Evolutionary conservation across 805 yeast species (phyloP).

Genomic region (Wickerhamomyces bovis): DNA sequence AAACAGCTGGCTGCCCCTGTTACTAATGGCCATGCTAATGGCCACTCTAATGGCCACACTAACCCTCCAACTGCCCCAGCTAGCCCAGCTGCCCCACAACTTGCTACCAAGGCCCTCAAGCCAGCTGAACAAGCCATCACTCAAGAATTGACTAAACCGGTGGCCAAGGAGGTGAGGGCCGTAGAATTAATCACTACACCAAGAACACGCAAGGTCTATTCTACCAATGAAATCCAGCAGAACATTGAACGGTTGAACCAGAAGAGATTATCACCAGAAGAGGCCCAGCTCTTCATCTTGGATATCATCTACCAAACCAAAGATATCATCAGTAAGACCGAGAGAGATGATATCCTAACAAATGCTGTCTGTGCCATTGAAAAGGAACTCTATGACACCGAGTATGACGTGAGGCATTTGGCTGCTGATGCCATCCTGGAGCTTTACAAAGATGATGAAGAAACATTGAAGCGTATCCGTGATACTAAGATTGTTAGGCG

Average conservation of each 20-base stretch:
- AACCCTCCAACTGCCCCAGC: no score
- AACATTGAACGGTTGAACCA: background rate
- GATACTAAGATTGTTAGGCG: background rate
- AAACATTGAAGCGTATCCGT: background rate
- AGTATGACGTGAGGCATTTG: background rate
- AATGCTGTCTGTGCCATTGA: background rate
- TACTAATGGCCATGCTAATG: no score
- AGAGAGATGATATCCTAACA: background rate
- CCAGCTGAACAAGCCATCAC: background rate
- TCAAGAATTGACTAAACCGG: background rate
- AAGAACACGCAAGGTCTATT: background rate
- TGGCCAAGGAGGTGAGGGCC: background rate
- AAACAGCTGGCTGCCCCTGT: background rate
- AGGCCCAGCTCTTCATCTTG: background rate
- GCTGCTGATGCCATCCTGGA: background rate
- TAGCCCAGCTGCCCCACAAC: no score
- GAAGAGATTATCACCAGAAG: background rate
- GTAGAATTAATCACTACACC: background rate
- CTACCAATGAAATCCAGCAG: background rate
- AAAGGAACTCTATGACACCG: background rate
- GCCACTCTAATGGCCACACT: no score
- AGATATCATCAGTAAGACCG: background rate
- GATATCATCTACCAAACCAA: background rate
- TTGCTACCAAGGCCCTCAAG: background rate
- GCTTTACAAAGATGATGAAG: background rate